Conservation (phyloP, 2,329 filamentous ascomycete genomes). For the Chaetothyriales sp. region DNA sequence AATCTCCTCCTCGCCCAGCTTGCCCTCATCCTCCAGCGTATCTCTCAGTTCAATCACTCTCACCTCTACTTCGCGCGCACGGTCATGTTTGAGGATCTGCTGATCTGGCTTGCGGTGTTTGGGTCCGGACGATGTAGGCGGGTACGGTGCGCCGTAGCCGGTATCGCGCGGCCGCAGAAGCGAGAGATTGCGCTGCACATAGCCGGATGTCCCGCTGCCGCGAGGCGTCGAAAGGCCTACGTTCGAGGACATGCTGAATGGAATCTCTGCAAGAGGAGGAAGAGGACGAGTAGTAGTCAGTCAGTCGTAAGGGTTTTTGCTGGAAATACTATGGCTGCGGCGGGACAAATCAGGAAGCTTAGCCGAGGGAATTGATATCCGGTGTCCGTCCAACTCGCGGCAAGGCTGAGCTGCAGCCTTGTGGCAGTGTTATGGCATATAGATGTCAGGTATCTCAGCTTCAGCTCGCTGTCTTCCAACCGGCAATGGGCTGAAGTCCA, state of each 20-base stretch:
- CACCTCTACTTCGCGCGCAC: conserved; percentile 79
- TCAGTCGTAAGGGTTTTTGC: no score
- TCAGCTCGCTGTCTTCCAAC: conserved; percentile 4
- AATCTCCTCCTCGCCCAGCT: conserved; percentile 69
- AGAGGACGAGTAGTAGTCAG: no score
- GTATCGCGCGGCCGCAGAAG: conserved; percentile 68
- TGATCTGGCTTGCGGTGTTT: conserved; percentile 71
- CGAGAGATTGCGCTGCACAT: conserved; percentile 90
- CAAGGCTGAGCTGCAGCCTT: not conserved
- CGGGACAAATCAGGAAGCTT: no score
- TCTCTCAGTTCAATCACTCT: conserved; percentile 85
- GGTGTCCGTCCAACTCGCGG: no score
- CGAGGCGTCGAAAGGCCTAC: conserved; percentile 89
- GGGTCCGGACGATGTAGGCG: conserved; percentile 19
- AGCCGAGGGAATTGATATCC: no score
- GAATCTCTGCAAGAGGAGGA: no score
- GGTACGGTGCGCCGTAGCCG: conserved; percentile 54
- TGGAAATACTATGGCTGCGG: no score
- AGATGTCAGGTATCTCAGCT: not conserved
- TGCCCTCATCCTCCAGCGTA: conserved; percentile 67
- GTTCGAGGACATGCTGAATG: conserved; percentile 67
- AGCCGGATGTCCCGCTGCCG: conserved; percentile 90
- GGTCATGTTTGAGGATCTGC: conserved; percentile 86
- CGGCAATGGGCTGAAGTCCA: conserved; percentile 1
- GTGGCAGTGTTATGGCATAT: not conserved